phyloP scores from a whole-genome alignment of 768 basidiomycete species.

The Phanerochaete sordida region DNA sequence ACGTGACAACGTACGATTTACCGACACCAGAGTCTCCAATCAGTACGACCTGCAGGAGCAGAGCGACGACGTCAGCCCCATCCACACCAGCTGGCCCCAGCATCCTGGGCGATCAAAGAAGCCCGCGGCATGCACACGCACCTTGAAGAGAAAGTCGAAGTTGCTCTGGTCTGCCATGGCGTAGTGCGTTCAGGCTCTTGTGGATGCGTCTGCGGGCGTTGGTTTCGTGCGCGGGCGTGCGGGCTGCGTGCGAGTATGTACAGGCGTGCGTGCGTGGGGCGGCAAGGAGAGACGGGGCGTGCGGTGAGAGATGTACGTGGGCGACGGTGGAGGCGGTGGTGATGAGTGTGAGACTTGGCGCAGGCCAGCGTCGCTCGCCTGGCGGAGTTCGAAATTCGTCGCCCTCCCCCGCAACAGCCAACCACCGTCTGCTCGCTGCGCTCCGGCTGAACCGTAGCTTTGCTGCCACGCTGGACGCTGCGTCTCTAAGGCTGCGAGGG shows the following conservation, averaged over 20 bases:
- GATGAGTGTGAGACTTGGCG: slow-evolving; percentile 6
- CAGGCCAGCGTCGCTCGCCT: not conserved
- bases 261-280: not conserved
- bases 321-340: slow-evolving; percentile 5
- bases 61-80: not conserved
- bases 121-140: slow-evolving; percentile 28
- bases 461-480: not conserved
- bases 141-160: slow-evolving; percentile 99
- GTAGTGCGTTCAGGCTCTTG: not conserved
- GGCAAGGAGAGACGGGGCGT: not conserved
- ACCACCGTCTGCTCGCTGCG: not conserved
- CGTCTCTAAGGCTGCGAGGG: not conserved
- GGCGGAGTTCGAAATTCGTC: slow-evolving; percentile 12
- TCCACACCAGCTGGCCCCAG: not conserved
- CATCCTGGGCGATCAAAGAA: not conserved
- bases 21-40: slow-evolving; percentile 99
- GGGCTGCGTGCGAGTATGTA: not conserved
- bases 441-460: not conserved
- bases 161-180: slow-evolving; percentile 89
- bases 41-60: slow-evolving; percentile 74
- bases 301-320: not conserved
- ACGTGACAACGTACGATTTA: slow-evolving; percentile 80
- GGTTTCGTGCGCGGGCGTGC: not conserved
- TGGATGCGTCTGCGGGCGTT: not conserved
- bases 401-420: not conserved